Conservation (phyloP, 2,329 filamentous ascomycete species). For the Ophiostoma australiae region DNA sequence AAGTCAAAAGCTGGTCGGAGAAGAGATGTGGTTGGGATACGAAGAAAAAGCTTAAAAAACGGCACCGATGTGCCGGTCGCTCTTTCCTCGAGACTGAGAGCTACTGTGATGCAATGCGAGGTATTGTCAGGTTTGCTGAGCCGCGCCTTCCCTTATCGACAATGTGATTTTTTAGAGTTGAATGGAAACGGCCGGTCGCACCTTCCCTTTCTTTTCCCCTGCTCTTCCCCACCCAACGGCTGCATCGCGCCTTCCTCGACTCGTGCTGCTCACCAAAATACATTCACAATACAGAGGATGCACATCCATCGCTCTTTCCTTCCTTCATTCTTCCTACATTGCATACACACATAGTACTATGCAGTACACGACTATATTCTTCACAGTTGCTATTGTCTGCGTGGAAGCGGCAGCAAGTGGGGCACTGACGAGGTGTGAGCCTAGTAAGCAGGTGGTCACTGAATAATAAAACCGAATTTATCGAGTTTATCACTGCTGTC, state of each 20-base stretch:
- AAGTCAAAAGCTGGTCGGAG: not conserved
- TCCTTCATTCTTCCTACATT: not conserved
- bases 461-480: not conserved
- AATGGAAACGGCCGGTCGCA: not conserved
- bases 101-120: not conserved
- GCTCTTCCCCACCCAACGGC: not conserved
- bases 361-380: not conserved
- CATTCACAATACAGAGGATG: not conserved
- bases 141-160: not conserved
- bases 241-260: not conserved
- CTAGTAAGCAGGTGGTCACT: not conserved
- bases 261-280: not conserved
- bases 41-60: not conserved
- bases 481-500: not conserved
- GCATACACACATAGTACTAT: not conserved
- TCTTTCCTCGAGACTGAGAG: not conserved
- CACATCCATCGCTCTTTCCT: not conserved
- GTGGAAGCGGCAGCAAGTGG: conserved; percentile 9
- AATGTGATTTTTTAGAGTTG: not conserved
- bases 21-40: not conserved
- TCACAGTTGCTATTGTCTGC: not conserved
- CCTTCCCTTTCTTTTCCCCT: not conserved
- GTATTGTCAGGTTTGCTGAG: not conserved
- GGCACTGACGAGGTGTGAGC: not conserved
- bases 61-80: not conserved